Evolutionary conservation across 2,329 filamentous ascomycete genomes (phyloP), one percentile per base, ranked within the genome.

Genomic region (Falciphora oryzae): DNA sequence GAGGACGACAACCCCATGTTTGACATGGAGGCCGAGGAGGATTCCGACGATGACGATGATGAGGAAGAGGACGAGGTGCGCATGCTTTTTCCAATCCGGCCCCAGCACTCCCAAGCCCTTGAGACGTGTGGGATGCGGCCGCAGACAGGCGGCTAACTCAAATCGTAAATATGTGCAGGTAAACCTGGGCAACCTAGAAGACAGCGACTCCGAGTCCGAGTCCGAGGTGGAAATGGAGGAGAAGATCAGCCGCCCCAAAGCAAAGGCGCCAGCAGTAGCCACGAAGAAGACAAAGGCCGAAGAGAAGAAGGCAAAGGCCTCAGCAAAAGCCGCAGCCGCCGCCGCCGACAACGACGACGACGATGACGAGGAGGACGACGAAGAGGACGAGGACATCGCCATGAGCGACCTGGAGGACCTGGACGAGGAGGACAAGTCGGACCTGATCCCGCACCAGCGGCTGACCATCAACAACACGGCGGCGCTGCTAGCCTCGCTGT

Each of bases 391-490:
- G 59, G 92, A 95, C 69, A 93, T 97, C 59, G 89, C 93, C 4
- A 85, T 97, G 68, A 96, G 92, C 38, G 93, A 97, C 71, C 88
- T 95, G 63, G 90, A 91, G 71, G 90, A 91, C 63, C 79, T 88
- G 32, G 80, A 90, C 64, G 91, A 91, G 61, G 73, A 75, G 68
- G 93, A 96, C 71, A 89, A 87, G 71, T 91, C 91, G 77, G 93
- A 97, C 73, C 85, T 97, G 57, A 87, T 96, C 67, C 92, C 93
- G 22, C 91, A 96, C 79, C 92, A 95, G 75, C 91, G 93, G 71
- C 88, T 97, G 69, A 97, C 93, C 63, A 98, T 98, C 80, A 97
- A 99, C 85, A 99, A 99, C 81, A 93, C 91, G 64, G 83, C 91
- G 69, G 95, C 94, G 44, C 90, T 99, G 63, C 85, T 87, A 69